Conservation (phyloP, 1,139 yeast genomes). For the Candida buenavistaensis region DNA sequence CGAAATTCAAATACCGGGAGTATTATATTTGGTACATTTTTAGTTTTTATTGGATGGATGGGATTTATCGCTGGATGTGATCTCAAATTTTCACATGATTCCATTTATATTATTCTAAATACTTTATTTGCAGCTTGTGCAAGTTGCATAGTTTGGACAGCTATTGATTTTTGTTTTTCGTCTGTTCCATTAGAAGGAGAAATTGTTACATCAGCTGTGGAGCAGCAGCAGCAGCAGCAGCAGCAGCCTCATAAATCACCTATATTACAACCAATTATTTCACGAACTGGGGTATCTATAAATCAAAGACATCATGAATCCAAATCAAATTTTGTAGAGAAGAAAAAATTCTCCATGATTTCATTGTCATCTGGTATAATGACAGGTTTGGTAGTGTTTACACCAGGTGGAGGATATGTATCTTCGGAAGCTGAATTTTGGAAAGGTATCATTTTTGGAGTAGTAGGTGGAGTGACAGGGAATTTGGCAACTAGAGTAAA, state of each 20-base stretch:
- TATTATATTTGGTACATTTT: constrained; percentile 55
- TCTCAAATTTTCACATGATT: constrained; percentile 35
- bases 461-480: constrained; percentile 36
- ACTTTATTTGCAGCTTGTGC: constrained; percentile 36
- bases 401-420: constrained; percentile 49
- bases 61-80: constrained; percentile 50
- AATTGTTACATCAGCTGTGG: not conserved
- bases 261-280: constrained; percentile 8
- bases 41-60: constrained; percentile 43
- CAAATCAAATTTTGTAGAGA: constrained; percentile 18
- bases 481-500: constrained; percentile 44
- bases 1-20: constrained; percentile 37
- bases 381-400: constrained; percentile 45
- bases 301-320: constrained; percentile 23
- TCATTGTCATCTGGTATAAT: constrained; percentile 45
- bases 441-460: constrained; percentile 44
- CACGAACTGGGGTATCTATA: constrained; percentile 21
- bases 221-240: no score
- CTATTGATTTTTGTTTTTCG: constrained; percentile 42
- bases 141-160: constrained; percentile 39
- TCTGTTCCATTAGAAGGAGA: constrained; percentile 37
- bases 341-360: constrained; percentile 38
- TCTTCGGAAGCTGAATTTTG: constrained; percentile 39
- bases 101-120: constrained; percentile 36
- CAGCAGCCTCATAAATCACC: no score